phyloP scores from a whole-genome alignment of 352 stramenopile species.

The Phytopythium chamaehyphon region DNA sequence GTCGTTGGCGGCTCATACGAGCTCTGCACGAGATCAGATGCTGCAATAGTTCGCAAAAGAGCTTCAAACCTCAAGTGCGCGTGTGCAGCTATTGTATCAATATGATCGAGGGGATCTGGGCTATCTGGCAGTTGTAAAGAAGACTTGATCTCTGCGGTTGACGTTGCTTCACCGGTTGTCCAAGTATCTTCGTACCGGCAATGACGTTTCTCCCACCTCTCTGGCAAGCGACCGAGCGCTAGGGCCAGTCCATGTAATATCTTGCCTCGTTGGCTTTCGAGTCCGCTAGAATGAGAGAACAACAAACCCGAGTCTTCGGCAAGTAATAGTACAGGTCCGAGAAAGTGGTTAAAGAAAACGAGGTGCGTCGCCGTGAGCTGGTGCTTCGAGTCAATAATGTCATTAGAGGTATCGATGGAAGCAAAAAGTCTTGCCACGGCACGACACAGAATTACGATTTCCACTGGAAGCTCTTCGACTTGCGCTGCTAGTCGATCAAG shows the following conservation, averaged over 20 bases:
- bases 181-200: not conserved
- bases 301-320: not conserved
- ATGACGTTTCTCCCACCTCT: not conserved
- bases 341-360: slow-evolving; percentile 75
- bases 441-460: slow-evolving; percentile 57
- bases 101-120: not conserved
- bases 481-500: slow-evolving; percentile 23
- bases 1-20: slow-evolving; percentile 14
- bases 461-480: slow-evolving; percentile 26
- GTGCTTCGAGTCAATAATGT: not conserved
- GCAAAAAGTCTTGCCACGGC: slow-evolving; percentile 24
- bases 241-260: not conserved
- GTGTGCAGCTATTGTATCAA: not conserved
- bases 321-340: slow-evolving; percentile 43
- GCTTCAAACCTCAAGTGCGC: slow-evolving; percentile 1
- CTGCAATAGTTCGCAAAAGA: slow-evolving; percentile 2
- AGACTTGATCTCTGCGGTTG: not conserved
- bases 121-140: not conserved
- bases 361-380: slow-evolving; percentile 39
- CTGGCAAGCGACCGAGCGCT: slow-evolving; percentile 1
- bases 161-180: no score
- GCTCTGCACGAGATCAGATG: slow-evolving; percentile 8
- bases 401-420: not conserved
- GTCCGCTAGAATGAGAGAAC: no score
- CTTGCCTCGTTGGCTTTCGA: not conserved